These are phyloP conservation scores for Colletotrichum sp. DNA, from an alignment of 2,329 filamentous ascomycete genomes.

Conservation along the genomic window DNA sequence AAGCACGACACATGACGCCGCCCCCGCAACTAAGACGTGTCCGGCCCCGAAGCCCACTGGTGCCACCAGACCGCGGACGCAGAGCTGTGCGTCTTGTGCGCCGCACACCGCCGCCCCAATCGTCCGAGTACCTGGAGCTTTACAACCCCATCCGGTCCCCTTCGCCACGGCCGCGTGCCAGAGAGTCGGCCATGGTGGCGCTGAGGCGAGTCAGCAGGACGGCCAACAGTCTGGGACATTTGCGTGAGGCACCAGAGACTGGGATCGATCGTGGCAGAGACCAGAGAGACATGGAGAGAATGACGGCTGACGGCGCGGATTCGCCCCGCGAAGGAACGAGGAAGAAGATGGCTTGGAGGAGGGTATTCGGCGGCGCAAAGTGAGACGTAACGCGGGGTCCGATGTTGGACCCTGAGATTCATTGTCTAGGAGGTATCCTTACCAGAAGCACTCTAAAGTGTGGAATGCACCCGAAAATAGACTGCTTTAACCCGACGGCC, in stretches of 20 bases:
- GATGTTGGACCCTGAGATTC: background rate
- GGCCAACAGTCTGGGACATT: background rate
- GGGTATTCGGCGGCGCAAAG: slow-evolving; percentile 16
- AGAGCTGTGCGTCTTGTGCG: background rate
- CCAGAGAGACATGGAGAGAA: background rate
- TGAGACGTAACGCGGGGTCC: background rate
- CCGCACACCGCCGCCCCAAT: slow-evolving; percentile 23
- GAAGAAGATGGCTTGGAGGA: slow-evolving; percentile 3
- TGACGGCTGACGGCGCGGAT: slow-evolving; percentile 7
- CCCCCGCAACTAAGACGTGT: slow-evolving; percentile 1
- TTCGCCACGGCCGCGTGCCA: background rate
- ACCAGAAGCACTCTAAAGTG: background rate
- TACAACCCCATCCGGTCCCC: slow-evolving; percentile 29
- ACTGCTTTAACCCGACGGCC: background rate
- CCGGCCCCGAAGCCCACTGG: background rate
- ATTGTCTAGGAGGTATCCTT: background rate
- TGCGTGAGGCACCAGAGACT: background rate
- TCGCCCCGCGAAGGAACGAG: background rate
- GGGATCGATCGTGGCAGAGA: background rate
- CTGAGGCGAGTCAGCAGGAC: background rate
- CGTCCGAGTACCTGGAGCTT: slow-evolving; percentile 39
- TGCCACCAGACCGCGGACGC: background rate
- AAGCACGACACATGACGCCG: background rate
- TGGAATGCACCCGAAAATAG: background rate
- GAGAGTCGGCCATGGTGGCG: background rate